Evolutionary conservation across 805 yeast genomes (phyloP).

Genomic region (Barnettozyma californica): DNA sequence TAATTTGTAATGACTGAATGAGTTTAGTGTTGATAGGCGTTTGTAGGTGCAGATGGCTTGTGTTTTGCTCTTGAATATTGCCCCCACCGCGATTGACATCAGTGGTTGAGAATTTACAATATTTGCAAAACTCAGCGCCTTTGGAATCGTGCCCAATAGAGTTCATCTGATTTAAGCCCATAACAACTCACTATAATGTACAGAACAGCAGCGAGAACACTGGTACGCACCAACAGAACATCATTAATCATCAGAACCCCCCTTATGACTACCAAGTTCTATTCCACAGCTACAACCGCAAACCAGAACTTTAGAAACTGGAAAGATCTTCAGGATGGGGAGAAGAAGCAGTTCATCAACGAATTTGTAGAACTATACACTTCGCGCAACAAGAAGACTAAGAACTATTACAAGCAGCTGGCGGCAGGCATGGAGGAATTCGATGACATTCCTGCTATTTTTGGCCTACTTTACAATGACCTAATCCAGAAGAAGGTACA

Average conservation of each 20-base stretch:
- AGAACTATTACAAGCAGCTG: conserved; percentile 31
- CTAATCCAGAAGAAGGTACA: conserved; percentile 19
- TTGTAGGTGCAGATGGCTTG: neutral
- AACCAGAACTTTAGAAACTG: conserved; percentile 15
- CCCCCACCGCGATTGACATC: neutral
- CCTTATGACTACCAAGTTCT: neutral
- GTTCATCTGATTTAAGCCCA: neutral
- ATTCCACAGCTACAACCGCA: neutral
- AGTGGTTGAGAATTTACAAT: neutral
- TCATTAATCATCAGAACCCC: neutral
- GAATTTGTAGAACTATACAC: conserved; percentile 27
- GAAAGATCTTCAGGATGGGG: conserved; percentile 24
- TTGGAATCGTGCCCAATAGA: neutral
- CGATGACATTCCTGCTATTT: conserved; percentile 33
- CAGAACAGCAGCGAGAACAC: neutral
- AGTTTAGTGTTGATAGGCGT: neutral
- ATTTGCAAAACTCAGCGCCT: neutral
- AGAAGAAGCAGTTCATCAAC: conserved; percentile 27
- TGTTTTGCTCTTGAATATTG: neutral
- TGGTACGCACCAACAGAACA: neutral
- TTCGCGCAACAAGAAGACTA: conserved; percentile 30
- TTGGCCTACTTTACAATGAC: conserved; percentile 34
- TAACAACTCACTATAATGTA: neutral
- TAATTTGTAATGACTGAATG: neutral
- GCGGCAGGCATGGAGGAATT: conserved; percentile 33